Percentiles rank a stretch among this genome's conserved stretches.
Evolutionary conservation across 345 rosid species (phyloP).

Genomic region (Psidium friedrichsthalianum): DNA sequence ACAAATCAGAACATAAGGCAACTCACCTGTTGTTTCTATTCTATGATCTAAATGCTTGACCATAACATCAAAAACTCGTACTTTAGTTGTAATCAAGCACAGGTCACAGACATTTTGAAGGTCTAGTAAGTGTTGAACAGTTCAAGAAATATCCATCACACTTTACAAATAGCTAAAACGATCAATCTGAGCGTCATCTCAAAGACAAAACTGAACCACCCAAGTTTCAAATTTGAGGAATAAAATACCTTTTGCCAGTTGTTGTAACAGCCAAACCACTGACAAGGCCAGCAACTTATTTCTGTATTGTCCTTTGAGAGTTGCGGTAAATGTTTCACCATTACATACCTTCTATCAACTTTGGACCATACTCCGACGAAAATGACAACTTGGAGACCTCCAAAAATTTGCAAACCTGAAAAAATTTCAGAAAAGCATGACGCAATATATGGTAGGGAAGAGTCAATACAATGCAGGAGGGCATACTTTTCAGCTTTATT

Average conservation of each 20-base stretch:
- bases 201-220: neutral
- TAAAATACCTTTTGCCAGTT: slow-evolving; percentile 60
- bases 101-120: neutral
- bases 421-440: neutral
- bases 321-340: slow-evolving; percentile 54
- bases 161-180: neutral
- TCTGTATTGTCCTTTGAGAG: slow-evolving; percentile 12
- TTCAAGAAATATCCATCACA: neutral
- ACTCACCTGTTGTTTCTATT: neutral
- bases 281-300: slow-evolving; percentile 31
- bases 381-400: slow-evolving; percentile 90
- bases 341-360: slow-evolving; percentile 87
- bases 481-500: neutral
- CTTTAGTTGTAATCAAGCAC: neutral
- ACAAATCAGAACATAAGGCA: neutral
- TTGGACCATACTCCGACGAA: slow-evolving; percentile 66
- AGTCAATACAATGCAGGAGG: neutral
- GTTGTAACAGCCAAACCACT: slow-evolving; percentile 41
- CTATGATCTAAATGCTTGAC: neutral
- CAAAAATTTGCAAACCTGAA: slow-evolving; percentile 85
- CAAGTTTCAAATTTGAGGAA: neutral
- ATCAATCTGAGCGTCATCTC: neutral
- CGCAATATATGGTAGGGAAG: neutral
- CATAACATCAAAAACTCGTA: neutral
- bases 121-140: neutral